These are phyloP conservation scores for Grosmannia huntii DNA, from an alignment of 2,329 filamentous ascomycete genomes.

Conservation along the genomic window DNA sequence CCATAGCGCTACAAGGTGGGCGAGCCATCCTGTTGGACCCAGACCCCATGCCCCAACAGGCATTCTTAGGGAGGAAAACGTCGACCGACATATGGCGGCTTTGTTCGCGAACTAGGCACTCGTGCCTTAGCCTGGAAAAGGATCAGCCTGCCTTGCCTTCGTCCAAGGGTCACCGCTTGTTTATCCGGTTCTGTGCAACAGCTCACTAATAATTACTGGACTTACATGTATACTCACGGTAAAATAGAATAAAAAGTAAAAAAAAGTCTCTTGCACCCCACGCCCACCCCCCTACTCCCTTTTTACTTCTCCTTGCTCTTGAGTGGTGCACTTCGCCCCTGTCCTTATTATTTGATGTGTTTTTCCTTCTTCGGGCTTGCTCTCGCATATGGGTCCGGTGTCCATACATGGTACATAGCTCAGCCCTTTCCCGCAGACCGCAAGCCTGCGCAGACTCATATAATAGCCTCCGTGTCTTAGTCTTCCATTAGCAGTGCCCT, in stretches of 20 bases:
- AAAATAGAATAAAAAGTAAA: background rate
- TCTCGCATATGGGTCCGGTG: conserved; percentile 10
- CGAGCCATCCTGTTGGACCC: conserved; percentile 10
- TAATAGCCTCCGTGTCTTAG: conserved; percentile 5
- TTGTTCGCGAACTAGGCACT: background rate
- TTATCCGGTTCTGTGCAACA: conserved; percentile 1
- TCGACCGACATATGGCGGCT: background rate
- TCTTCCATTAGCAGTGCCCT: background rate
- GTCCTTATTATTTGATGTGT: background rate
- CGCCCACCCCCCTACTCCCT: background rate
- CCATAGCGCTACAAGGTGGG: conserved; percentile 4
- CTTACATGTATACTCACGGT: too few species aligned
- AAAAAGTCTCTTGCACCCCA: background rate
- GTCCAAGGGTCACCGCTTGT: conserved; percentile 8
- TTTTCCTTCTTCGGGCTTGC: conserved; percentile 3
- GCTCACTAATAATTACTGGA: background rate
- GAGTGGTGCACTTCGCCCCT: background rate
- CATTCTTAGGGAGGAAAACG: background rate
- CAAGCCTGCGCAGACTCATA: background rate
- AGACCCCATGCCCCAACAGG: background rate
- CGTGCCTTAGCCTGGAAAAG: background rate
- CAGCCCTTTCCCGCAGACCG: conserved; percentile 9
- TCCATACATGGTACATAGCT: too few species aligned
- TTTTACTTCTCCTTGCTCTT: background rate
- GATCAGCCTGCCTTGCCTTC: conserved; percentile 4